Conservation (phyloP, 1,284 basidiomycete genomes). For the Ustilago shanxiensis region DNA sequence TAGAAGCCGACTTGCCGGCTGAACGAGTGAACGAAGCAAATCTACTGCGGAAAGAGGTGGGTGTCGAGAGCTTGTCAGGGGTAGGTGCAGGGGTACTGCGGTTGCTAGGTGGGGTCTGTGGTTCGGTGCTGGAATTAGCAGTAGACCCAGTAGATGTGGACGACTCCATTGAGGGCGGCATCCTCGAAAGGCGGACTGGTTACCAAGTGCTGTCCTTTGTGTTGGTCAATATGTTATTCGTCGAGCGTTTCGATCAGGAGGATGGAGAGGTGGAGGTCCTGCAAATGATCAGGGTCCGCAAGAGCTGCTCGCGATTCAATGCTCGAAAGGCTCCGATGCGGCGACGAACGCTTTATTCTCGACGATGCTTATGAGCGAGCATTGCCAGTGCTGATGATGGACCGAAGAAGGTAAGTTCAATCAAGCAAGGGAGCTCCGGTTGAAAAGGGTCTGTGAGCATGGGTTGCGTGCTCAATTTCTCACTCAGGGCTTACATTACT, state of each 20-base stretch:
- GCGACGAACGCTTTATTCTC: neutral
- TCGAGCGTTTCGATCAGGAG: too few relatives aligned
- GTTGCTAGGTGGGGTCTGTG: constrained; percentile 38
- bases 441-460: neutral
- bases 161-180: constrained; percentile 40
- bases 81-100: constrained; percentile 18
- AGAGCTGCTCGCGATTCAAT: too few relatives aligned
- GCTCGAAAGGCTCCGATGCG: too few relatives aligned
- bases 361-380: neutral
- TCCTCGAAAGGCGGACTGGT: neutral
- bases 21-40: constrained; percentile 47
- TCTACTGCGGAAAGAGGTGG: constrained; percentile 25
- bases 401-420: neutral
- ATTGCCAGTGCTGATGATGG: neutral
- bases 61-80: constrained; percentile 6
- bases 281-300: too few relatives aligned
- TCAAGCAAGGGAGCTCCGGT: neutral
- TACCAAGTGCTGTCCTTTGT: too few relatives aligned
- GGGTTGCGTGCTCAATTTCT: neutral
- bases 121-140: constrained; percentile 13
- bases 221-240: too few relatives aligned
- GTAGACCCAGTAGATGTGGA: constrained; percentile 14
- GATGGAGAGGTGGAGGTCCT: too few relatives aligned
- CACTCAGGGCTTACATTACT: neutral
- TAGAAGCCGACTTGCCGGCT: constrained; percentile 22